Base-by-base conservation (phyloP, 1,139 yeast species). In the Yamadazyma diddensiae region DNA sequence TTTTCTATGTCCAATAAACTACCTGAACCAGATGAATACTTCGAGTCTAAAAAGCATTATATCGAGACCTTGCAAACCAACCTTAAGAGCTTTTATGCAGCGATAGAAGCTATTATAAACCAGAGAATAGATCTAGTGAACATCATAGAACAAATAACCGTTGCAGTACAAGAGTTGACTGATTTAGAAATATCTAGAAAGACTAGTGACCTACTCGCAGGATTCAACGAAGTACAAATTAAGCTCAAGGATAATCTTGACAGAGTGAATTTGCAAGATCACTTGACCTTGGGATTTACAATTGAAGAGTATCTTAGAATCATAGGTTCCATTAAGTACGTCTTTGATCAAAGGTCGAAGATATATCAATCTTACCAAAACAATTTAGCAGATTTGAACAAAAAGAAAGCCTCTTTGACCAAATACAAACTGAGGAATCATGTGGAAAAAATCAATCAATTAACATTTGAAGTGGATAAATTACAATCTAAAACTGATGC, bases 261-360 rank as follows among this genome's bases (percentile, higher is more conserved):
- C 43, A 74, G 97, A 36, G 78, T 84, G 39, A 82, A 90, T 41
- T 57, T 85, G 53, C 96, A 88, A 55, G 97, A 92, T 48, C 79
- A 88, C 47, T 62, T 92, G 41, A 87, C 96, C 0, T 62, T 92
- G 32, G 95, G 96, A 1, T 76, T 85, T 24, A 86, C 95, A 1
- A 66, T 92, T 24, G 97, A 90, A 51, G 97, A 90, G 52, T 90
- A 92, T 53, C 65, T 82, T 34, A 72, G 97, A 30, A 65, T 83
- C 13, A 77, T 92, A 23, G 81, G 83, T 3, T 85, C 95, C 16
- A 76, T 88, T 25, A 77, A 83, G 45, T 73, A 79, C 28, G 79
- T 85, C 1, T 81, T 92, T 45, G 79, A 80, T 28, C 88, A 87
- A 36, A 72, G 98, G 43, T 73, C 77, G 34, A 84, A 80, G 49